phyloP scores from a whole-genome alignment of 768 basidiomycete species.

The Boletus subparvulus region DNA sequence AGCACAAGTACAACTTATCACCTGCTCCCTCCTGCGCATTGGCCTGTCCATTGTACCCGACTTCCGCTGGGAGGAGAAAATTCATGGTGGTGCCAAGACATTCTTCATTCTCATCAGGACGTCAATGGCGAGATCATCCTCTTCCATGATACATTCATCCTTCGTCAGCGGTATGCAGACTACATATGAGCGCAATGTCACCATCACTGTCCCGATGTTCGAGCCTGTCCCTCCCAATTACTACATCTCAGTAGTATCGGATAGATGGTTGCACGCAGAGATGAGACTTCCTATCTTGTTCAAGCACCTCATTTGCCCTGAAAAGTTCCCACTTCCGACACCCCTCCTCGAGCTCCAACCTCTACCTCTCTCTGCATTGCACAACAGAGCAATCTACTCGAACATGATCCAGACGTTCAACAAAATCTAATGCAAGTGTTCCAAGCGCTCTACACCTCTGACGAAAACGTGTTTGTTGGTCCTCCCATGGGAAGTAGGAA shows the following conservation, averaged over 20 bases:
- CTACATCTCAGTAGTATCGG: slow-evolving; percentile 92
- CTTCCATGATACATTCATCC: slow-evolving; percentile 90
- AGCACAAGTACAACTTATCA: slow-evolving; percentile 96
- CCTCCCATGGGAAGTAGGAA: slow-evolving; percentile 97
- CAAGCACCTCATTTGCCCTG: slow-evolving; percentile 96
- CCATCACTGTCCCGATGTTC: slow-evolving; percentile 93
- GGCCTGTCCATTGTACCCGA: slow-evolving; percentile 96
- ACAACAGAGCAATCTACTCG: slow-evolving; percentile 85
- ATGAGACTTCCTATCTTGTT: slow-evolving; percentile 94
- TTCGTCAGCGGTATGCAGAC: slow-evolving; percentile 90
- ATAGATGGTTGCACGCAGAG: slow-evolving; percentile 94
- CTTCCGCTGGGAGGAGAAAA: slow-evolving; percentile 96
- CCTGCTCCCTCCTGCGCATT: slow-evolving; percentile 86
- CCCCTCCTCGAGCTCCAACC: slow-evolving; percentile 90
- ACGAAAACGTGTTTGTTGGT: slow-evolving; percentile 96
- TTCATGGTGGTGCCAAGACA: slow-evolving; percentile 83
- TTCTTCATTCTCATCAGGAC: slow-evolving; percentile 94
- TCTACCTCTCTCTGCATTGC: slow-evolving; percentile 85
- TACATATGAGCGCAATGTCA: slow-evolving; percentile 92
- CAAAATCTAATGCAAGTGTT: slow-evolving; percentile 99
- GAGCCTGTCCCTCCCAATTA: slow-evolving; percentile 98
- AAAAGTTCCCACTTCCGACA: slow-evolving; percentile 92
- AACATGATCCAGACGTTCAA: slow-evolving; percentile 85
- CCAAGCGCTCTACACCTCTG: slow-evolving; percentile 94
- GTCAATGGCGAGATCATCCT: slow-evolving; percentile 96